phyloP scores from a whole-genome alignment of 202 grass and related monocot genomes.

The Setaria italica region DNA sequence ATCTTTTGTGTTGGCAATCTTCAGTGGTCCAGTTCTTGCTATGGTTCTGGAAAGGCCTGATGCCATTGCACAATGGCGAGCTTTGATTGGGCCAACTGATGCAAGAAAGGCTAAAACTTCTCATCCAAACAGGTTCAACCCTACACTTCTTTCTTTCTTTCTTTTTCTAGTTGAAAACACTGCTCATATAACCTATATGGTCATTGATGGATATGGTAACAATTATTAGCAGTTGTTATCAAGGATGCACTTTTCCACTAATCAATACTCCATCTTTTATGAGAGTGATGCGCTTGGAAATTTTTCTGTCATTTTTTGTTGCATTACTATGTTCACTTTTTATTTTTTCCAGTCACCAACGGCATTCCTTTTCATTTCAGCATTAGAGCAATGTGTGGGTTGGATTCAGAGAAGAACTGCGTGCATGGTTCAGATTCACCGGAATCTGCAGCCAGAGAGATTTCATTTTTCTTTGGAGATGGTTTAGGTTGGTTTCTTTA shows the following conservation, averaged over 20 bases:
- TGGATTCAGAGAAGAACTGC: slow-evolving; percentile 79
- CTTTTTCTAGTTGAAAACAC: neutral
- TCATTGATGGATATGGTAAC: neutral
- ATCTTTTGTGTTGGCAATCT: slow-evolving; percentile 43
- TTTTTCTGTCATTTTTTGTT: neutral
- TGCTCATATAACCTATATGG: neutral
- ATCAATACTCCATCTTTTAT: neutral
- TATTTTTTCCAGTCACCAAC: neutral
- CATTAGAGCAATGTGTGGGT: slow-evolving; percentile 87
- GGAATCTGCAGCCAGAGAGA: slow-evolving; percentile 77
- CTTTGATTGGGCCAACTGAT: slow-evolving; percentile 93
- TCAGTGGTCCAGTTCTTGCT: slow-evolving; percentile 67
- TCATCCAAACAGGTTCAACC: slow-evolving; percentile 73
- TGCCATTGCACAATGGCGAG: slow-evolving; percentile 74
- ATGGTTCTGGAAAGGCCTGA: slow-evolving; percentile 86
- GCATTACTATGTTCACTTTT: neutral
- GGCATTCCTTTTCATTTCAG: slow-evolving; percentile 51
- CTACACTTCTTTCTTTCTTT: neutral
- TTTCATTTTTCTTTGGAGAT: slow-evolving; percentile 85
- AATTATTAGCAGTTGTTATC: neutral
- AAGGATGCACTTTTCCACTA: neutral
- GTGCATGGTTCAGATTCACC: slow-evolving; percentile 95
- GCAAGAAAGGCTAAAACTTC: slow-evolving; percentile 78
- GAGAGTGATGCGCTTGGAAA: neutral
- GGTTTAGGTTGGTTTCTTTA: slow-evolving; percentile 56